phyloP scores from a whole-genome alignment of 2,329 filamentous ascomycete species.

The Pseudocercospora vitis region DNA sequence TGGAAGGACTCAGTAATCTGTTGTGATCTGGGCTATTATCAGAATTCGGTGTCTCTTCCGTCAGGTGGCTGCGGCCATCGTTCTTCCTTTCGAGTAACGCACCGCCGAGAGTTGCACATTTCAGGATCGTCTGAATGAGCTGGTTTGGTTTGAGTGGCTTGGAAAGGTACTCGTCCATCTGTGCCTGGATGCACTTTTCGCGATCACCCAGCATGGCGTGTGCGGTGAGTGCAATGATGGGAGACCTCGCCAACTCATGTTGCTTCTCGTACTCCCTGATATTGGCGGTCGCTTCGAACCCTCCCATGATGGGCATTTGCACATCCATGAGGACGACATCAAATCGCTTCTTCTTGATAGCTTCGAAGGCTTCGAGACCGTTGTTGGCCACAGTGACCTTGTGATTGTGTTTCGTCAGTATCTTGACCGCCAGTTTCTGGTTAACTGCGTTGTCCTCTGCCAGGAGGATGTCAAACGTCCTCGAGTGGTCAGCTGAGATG shows the following conservation, averaged over 20 bases:
- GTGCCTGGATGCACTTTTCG: slow-evolving; percentile 95
- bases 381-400: slow-evolving; percentile 92
- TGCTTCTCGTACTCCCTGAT: slow-evolving; percentile 92
- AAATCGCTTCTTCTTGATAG: slow-evolving; percentile 88
- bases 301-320: slow-evolving; percentile 99
- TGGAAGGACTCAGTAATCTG: slow-evolving; percentile 29
- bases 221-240: slow-evolving; percentile 93
- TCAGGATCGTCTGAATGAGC: slow-evolving; percentile 95
- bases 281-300: slow-evolving; percentile 94
- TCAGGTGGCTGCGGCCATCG: slow-evolving; percentile 36
- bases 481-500: slow-evolving; percentile 87
- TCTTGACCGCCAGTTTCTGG: slow-evolving; percentile 92
- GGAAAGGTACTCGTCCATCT: slow-evolving; percentile 99
- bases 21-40: slow-evolving; percentile 30
- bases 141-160: slow-evolving; percentile 97
- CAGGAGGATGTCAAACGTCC: slow-evolving; percentile 90
- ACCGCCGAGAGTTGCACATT: slow-evolving; percentile 89
- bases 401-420: slow-evolving; percentile 94
- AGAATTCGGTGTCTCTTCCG: slow-evolving; percentile 30
- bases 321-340: slow-evolving; percentile 99
- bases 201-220: slow-evolving; percentile 98
- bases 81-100: slow-evolving; percentile 75
- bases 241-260: slow-evolving; percentile 76
- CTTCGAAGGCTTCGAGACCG: slow-evolving; percentile 86
- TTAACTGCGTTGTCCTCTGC: slow-evolving; percentile 98